Percentiles rank a stretch among this genome's conserved stretches.
These are phyloP conservation scores for Tulasnella sp. DNA, from an alignment of 768 basidiomycete species.

Conservation along the genomic window DNA sequence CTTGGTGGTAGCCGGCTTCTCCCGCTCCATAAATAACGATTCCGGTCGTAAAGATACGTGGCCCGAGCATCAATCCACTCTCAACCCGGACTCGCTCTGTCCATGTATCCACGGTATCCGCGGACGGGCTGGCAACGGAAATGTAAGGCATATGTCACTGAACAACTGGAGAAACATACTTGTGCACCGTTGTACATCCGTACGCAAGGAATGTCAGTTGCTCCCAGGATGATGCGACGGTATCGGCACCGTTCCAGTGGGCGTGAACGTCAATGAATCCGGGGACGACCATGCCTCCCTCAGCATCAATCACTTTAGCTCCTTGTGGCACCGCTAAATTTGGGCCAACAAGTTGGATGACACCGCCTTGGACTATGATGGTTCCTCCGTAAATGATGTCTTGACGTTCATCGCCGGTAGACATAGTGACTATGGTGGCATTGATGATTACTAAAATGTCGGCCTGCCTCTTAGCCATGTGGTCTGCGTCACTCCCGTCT, in stretches of 20 bases:
- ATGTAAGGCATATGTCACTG: background rate
- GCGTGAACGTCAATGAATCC: conserved; percentile 72
- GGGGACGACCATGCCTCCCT: conserved; percentile 55
- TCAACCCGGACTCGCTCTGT: conserved; percentile 58
- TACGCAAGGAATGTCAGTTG: conserved; percentile 64
- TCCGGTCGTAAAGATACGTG: conserved; percentile 63
- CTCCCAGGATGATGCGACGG: conserved; percentile 54
- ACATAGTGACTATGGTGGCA: conserved; percentile 62
- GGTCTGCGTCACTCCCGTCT: conserved; percentile 4
- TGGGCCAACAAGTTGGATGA: conserved; percentile 41
- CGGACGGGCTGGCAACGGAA: conserved; percentile 41
- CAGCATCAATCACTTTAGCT: conserved; percentile 41
- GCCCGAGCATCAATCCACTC: conserved; percentile 54
- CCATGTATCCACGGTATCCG: conserved; percentile 48
- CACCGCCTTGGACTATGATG: conserved; percentile 43
- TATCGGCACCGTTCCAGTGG: conserved; percentile 50
- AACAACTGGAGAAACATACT: conserved; percentile 33
- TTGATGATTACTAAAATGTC: conserved; percentile 51
- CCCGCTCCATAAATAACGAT: conserved; percentile 51
- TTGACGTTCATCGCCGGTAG: conserved; percentile 33
- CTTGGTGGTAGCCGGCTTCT: conserved; percentile 38
- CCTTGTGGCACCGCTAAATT: conserved; percentile 28
- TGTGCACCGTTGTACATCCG: conserved; percentile 66
- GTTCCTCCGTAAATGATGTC: conserved; percentile 46
- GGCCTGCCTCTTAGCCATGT: conserved; percentile 19